Base-by-base conservation (phyloP, 345 rosid genomes). In the Acer campestre region DNA sequence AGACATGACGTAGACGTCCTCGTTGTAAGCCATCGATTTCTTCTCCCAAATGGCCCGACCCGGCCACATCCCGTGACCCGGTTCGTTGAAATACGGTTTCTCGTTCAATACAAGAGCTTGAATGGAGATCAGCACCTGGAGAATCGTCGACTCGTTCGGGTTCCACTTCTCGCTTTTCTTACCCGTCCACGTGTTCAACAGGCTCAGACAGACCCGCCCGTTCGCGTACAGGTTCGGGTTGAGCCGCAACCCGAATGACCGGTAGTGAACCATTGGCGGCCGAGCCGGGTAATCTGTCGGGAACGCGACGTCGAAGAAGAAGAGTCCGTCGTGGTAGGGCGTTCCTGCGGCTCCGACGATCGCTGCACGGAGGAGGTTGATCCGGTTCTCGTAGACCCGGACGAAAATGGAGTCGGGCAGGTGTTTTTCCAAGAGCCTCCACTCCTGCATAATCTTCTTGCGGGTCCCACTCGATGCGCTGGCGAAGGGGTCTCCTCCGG, bases 251-350 rank as follows among this genome's bases (percentile, higher is more conserved):
- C 94, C 92, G 71, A 71, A 86, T 0, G 92, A 84, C 18, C 73
- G 65, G 82, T 85, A 89, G 16, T 76, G n/a, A n/a, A 90, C 86
- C 7, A 0, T 7, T 0, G 94, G 94, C 6, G 89, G 94, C 1
- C 63, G 67, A 20, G 51, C 7, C 18, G 94, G 94, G 82, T 89
- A 90, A 58, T 86, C 81, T 2, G 84, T 10, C 4, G 91, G 90
- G 77, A 90, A 89, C 20, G 80, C 80, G 17, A 90, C 12, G 86
- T 90, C 94, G 83, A 90, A 89, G 84, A 90, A 82, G 82, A 83
- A 90, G 56, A 90, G 92, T 13, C 90, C 92, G 38, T 89, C 91
- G 65, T 89, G 91, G 86, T 89, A 90, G 0, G 92, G 94, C 1
- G 91, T 90, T 10, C 91, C 92, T 1, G 86, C 70, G 69, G 86